Evolutionary conservation across 352 stramenopile species (phyloP).

Genomic region (Globisporangium apiculatum): DNA sequence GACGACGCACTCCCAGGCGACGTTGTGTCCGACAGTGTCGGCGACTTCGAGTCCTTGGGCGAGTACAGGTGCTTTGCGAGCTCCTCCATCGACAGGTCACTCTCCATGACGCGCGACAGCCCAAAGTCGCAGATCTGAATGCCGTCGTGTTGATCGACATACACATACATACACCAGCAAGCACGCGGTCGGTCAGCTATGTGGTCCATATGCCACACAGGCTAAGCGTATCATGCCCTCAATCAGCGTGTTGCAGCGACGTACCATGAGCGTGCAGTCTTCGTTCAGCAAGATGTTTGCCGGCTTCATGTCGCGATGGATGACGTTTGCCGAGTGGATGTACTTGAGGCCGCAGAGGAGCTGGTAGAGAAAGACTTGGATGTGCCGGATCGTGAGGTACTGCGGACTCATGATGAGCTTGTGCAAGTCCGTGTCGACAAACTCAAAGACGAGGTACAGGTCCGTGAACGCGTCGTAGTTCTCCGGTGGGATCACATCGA

Average conservation of each 20-base stretch:
- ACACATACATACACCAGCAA: too few relatives aligned
- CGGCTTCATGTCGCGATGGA: conserved; percentile 87
- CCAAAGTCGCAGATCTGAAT: conserved; percentile 78
- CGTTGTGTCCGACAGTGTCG: conserved; percentile 60
- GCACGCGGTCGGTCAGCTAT: too few relatives aligned
- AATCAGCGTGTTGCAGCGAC: neutral
- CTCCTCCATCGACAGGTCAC: conserved; percentile 68
- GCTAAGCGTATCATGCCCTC: neutral
- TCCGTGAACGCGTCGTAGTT: conserved; percentile 85
- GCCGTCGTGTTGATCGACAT: neutral
- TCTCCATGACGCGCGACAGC: conserved; percentile 76
- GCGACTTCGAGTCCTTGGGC: conserved; percentile 70
- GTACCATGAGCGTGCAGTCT: conserved; percentile 78
- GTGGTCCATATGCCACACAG: too few relatives aligned
- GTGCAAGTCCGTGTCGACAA: conserved; percentile 92
- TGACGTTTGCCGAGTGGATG: conserved; percentile 91
- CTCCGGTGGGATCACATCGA: conserved; percentile 78
- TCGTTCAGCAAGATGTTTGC: conserved; percentile 88
- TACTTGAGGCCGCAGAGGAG: conserved; percentile 94
- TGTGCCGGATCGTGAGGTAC: conserved; percentile 93
- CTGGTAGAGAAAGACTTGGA: conserved; percentile 97
- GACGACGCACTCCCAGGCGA: conserved; percentile 60
- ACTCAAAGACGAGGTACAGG: conserved; percentile 91
- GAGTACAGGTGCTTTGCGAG: conserved; percentile 74
- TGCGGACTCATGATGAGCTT: conserved; percentile 91